Evolutionary conservation across 768 basidiomycete genomes (phyloP), one percentile per base, ranked within the genome.

Genomic region (Phaeotremella fagi): DNA sequence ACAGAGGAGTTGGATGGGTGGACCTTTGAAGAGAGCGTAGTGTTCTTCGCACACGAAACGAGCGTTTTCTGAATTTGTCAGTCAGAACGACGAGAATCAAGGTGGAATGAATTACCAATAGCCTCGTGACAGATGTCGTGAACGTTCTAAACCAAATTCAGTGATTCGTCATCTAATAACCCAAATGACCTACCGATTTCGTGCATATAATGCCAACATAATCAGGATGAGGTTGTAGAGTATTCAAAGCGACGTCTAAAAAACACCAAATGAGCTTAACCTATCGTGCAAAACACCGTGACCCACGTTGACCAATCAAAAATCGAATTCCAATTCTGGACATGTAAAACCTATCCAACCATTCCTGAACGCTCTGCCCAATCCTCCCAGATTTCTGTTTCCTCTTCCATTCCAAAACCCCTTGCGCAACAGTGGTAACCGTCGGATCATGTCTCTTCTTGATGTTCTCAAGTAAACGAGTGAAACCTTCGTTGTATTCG

Each of bases 191-290:
- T 59, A 88, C 86, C 1, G 91, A 86, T 68, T 87, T 80, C 1
- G 89, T 97, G 75, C 90, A 95, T 69, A 98, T 98, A 68, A 99
- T 97, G 7, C 95, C 94, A 24, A 99, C 95, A 68, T 91, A 94
- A 71, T 90, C 86, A 44, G 54, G 79, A 69, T 98, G 91, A 0
- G 91, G 82, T 58, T 89, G 85, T 37, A 92, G 83, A 0, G 85
- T 90, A 74, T 98, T 98, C 35, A 99, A 78, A 1, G 94, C 92
- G 53, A 99, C 87, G 66, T 99, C 90, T 92, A 59, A 1, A 26
- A 38, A 36, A 26, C 5, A 4, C 29, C 44, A 3, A 52, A 18
- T 20, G 33, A 42, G 42, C 15, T 24, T 23, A 31, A 37, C 3
- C 15, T 5, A 15, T 36, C 26, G 22, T 14, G 37, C 51, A n/a